phyloP scores from a whole-genome alignment of 352 stramenopile genomes.

The Globisporangium polare region DNA sequence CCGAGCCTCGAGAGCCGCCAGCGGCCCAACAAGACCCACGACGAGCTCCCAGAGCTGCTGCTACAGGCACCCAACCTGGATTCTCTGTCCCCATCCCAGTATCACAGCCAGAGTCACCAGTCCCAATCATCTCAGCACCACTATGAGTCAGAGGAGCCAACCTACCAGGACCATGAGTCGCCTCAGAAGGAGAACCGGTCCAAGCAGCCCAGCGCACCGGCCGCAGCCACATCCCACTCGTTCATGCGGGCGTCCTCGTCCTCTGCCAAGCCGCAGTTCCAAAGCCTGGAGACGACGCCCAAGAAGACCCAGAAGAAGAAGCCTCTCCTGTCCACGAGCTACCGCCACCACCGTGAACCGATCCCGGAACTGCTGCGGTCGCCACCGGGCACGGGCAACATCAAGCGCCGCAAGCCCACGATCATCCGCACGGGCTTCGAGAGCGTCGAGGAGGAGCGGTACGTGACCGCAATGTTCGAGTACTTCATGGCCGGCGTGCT shows the following conservation, averaged over 20 bases:
- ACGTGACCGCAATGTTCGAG: slow-evolving; percentile 53
- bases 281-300: not conserved
- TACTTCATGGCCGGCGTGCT: slow-evolving; percentile 59
- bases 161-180: not conserved
- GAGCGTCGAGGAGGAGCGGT: slow-evolving; percentile 55
- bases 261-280: not conserved
- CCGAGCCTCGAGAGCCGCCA: slow-evolving; percentile 8
- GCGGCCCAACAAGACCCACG: not conserved
- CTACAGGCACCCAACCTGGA: not conserved
- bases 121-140: not conserved
- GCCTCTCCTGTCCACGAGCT: not conserved
- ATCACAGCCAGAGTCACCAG: not conserved
- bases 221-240: not conserved
- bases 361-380: slow-evolving; percentile 4
- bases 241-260: not conserved
- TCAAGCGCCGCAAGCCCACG: slow-evolving; percentile 40
- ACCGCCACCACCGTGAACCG: not conserved
- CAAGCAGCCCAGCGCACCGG: not conserved
- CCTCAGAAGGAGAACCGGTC: slow-evolving; percentile 4
- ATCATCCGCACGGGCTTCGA: slow-evolving; percentile 80
- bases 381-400: slow-evolving; percentile 17
- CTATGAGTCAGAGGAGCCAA: not conserved
- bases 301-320: slow-evolving; percentile 9
- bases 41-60: slow-evolving; percentile 14
- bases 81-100: not conserved